phyloP scores from a whole-genome alignment of 805 yeast genomes.

The Yamadazyma paraphyllophila region DNA sequence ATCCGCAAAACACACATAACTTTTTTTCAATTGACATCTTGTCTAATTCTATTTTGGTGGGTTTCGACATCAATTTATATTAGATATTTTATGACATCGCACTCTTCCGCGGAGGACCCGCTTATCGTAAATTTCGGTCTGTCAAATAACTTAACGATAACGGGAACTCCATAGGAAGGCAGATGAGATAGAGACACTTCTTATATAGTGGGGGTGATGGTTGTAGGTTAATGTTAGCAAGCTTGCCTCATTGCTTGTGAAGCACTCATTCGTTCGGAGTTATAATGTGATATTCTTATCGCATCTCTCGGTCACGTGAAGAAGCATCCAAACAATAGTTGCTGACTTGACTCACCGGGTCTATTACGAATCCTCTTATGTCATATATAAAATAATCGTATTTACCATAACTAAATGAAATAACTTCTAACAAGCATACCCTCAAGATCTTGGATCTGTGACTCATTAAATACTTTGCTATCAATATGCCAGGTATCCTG shows the following conservation, averaged over 20 bases:
- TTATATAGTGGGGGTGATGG: too few species aligned
- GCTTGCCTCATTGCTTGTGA: too few species aligned
- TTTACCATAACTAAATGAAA: constrained; percentile 52
- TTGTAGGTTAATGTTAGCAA: too few species aligned
- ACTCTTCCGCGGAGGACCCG: not conserved
- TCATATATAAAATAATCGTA: not conserved
- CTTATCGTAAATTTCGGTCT: not conserved
- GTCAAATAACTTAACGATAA: not conserved
- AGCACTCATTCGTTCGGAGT: too few species aligned
- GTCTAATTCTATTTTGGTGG: not conserved
- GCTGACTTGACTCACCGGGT: too few species aligned
- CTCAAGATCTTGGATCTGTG: constrained; percentile 85
- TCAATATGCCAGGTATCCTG: constrained; percentile 98
- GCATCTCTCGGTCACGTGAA: not conserved
- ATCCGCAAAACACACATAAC: constrained; percentile 86
- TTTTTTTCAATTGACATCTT: constrained; percentile 28
- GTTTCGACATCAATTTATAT: constrained; percentile 1
- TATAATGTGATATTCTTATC: not conserved
- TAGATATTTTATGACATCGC: not conserved
- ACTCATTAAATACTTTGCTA: constrained; percentile 65
- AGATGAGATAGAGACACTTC: too few species aligned
- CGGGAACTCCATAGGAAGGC: too few species aligned
- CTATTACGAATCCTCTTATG: too few species aligned
- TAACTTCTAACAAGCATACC: constrained; percentile 94
- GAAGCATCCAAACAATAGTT: too few species aligned